Percentiles rank a stretch among this genome's conserved stretches.
Conservation (phyloP, 768 basidiomycete species). For the Nevesoporus exiguus region DNA sequence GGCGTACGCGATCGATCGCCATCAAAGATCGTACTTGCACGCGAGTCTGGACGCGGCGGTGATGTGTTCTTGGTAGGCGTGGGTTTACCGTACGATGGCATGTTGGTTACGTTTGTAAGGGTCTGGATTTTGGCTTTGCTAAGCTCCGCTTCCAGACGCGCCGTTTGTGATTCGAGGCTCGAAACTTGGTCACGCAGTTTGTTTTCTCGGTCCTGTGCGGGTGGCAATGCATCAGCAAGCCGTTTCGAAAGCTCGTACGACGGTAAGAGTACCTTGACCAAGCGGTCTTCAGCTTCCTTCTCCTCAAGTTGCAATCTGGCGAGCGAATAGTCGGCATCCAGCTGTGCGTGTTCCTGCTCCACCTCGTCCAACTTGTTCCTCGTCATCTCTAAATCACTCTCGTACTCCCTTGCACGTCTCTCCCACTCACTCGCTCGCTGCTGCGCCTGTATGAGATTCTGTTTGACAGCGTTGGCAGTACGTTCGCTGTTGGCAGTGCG, state of each 20-base stretch:
- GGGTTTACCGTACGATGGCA: constrained; percentile 41
- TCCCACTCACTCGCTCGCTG: constrained; percentile 84
- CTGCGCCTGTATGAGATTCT: constrained; percentile 67
- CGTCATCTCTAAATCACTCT: constrained; percentile 57
- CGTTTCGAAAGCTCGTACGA: neutral
- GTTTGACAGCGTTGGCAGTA: constrained; percentile 51
- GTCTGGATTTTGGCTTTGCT: constrained; percentile 40
- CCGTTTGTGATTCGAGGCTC: constrained; percentile 56
- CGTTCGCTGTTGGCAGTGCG: constrained; percentile 61
- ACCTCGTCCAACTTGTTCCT: constrained; percentile 62
- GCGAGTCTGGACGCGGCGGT: constrained; percentile 69
- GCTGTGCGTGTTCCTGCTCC: constrained; percentile 60
- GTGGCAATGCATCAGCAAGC: constrained; percentile 1
- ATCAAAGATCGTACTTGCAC: constrained; percentile 60
- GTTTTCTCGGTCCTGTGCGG: constrained; percentile 61
- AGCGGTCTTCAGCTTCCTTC: constrained; percentile 64
- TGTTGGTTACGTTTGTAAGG: constrained; percentile 28
- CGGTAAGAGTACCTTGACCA: constrained; percentile 51
- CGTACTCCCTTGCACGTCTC: constrained; percentile 66
- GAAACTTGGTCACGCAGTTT: constrained; percentile 66
- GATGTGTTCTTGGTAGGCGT: constrained; percentile 33
- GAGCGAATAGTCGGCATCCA: constrained; percentile 69
- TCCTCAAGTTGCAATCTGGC: constrained; percentile 73
- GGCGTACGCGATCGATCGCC: constrained; percentile 52
- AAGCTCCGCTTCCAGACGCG: constrained; percentile 56